Evolutionary conservation across 78 protist species (phyloP).

Genomic region (Dictyostelium discoideum): dicty_2.7 NC_007088.5:7900001-7900500

Average conservation of each 20-base stretch:
- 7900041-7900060: constrained; percentile 89
- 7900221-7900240: not conserved
- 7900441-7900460: not conserved
- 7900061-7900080: constrained; percentile 92
- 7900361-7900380: not conserved
- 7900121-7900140: constrained; percentile 83
- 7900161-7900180: constrained; percentile 91
- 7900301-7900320: constrained; percentile 51
- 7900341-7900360: constrained; percentile 70
- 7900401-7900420: not conserved
- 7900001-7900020: constrained; percentile 82
- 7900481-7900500: not conserved
- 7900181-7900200: constrained; percentile 88
- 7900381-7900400: not conserved
- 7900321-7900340: constrained; percentile 76
- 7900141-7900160: constrained; percentile 89
- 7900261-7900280: not conserved
- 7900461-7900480: not conserved
- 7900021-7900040: constrained; percentile 72
- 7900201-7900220: constrained; percentile 71
- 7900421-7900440: no score
- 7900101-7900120: constrained; percentile 91
- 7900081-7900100: constrained; percentile 89
- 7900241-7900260: not conserved
- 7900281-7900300: constrained; percentile 38